A percentile compares a stretch with the other conserved stretches of the same genome.
Evolutionary conservation across 164 flowering plant species (phyloP).

Genomic region (Nymphaea thermarum): DNA sequence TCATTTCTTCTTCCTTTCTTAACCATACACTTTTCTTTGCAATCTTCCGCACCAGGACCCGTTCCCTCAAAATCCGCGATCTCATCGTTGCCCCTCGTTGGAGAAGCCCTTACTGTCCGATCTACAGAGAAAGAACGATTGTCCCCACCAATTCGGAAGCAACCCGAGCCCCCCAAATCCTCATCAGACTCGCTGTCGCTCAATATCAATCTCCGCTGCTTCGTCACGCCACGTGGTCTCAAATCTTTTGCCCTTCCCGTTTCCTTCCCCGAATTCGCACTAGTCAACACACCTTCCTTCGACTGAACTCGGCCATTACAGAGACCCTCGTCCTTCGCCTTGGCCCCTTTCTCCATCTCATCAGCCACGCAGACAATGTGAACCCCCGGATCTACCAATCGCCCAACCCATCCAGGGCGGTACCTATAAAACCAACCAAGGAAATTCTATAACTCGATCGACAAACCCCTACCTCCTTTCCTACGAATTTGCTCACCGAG

Average conservation of each 20-base stretch:
- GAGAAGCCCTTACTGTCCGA: not conserved
- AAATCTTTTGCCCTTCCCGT: not conserved
- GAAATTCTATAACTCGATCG: too few species aligned
- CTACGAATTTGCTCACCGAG: too few species aligned
- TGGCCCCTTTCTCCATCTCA: not conserved
- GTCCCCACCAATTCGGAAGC: not conserved
- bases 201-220: constrained; percentile 1
- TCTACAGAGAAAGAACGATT: not conserved
- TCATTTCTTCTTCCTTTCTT: not conserved
- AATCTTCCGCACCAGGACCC: not conserved
- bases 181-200: constrained; percentile 2
- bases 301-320: not conserved
- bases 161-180: not conserved
- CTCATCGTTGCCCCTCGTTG: not conserved
- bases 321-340: not conserved
- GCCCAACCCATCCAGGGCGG: too few species aligned
- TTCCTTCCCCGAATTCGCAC: not conserved
- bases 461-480: too few species aligned
- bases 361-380: too few species aligned
- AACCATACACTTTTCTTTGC: not conserved
- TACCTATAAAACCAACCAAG: too few species aligned
- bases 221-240: not conserved
- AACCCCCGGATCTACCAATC: too few species aligned
- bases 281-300: not conserved
- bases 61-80: not conserved